A percentile compares a stretch with the other conserved stretches of the same genome.
Evolutionary conservation across 2,329 filamentous ascomycete species (phyloP).

Genomic region (Huntiella savannae): DNA sequence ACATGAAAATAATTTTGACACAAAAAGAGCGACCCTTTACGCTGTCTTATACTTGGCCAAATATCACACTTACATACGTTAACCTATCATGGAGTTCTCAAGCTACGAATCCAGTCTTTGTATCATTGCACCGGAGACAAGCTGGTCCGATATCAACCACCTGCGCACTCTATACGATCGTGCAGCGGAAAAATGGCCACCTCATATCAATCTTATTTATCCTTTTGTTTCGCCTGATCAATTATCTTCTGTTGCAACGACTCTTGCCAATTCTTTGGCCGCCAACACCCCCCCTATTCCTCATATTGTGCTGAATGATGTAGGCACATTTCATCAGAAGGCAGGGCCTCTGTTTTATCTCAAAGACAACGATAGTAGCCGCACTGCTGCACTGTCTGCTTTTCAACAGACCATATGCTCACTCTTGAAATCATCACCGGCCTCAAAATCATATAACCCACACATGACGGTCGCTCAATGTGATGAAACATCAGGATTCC

Average conservation of each 20-base stretch:
- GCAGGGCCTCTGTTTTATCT: slow-evolving; percentile 32
- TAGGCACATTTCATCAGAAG: slow-evolving; percentile 29
- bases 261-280: slow-evolving; percentile 11
- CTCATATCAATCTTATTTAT: slow-evolving; percentile 47
- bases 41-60: too few relatives aligned
- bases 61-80: too few relatives aligned
- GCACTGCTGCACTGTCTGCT: not conserved
- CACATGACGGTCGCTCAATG: not conserved
- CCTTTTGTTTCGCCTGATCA: slow-evolving; percentile 36
- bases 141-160: slow-evolving; percentile 22
- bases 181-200: slow-evolving; percentile 41
- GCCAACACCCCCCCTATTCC: not conserved
- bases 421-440: too few relatives aligned
- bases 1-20: too few relatives aligned
- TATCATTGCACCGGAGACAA: not conserved
- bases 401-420: not conserved
- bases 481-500: slow-evolving; percentile 17
- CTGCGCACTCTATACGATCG: slow-evolving; percentile 45
- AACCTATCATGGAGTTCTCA: too few relatives aligned
- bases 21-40: too few relatives aligned
- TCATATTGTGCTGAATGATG: slow-evolving; percentile 21
- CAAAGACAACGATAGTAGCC: slow-evolving; percentile 16
- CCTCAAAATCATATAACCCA: too few relatives aligned
- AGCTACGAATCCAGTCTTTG: not conserved
- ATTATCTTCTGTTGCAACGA: slow-evolving; percentile 23